Evolutionary conservation across 225 moss, liverwort and hornwort species (phyloP).

Genomic region (Marchantia polymorpha): DNA sequence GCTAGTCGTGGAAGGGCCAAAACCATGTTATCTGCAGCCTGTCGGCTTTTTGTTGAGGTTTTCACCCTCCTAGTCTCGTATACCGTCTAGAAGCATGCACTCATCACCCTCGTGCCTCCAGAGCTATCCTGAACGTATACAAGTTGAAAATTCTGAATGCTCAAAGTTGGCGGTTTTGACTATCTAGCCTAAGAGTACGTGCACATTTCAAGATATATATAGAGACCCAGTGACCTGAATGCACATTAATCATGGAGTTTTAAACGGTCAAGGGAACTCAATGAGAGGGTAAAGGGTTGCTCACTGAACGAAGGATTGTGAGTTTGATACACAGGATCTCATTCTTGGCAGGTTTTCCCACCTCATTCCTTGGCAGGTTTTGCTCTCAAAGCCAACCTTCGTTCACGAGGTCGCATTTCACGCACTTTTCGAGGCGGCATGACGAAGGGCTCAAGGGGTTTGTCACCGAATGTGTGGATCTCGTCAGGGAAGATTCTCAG

Average conservation of each 20-base stretch:
- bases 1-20: no score
- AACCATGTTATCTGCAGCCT: no score
- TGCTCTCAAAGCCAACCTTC: constrained; percentile 64
- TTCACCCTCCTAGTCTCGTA: no score
- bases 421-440: constrained; percentile 94
- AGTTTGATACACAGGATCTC: neutral
- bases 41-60: no score
- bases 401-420: constrained; percentile 81
- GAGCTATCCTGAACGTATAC: no score
- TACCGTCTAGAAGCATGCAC: no score
- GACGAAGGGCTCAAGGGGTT: constrained; percentile 67
- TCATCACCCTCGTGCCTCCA: no score
- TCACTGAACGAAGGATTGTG: neutral
- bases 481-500: constrained; percentile 82
- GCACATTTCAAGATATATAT: neutral
- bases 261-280: neutral
- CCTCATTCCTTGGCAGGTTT: constrained; percentile 27
- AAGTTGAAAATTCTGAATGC: no score
- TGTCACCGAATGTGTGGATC: constrained; percentile 67
- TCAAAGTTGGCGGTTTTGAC: no score
- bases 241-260: neutral
- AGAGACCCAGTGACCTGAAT: neutral
- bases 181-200: no score
- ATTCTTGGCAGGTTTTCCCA: constrained; percentile 27
- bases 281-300: neutral